Evolutionary conservation across 2,329 filamentous ascomycete genomes (phyloP).

Genomic region (Fusarium longipes): DNA sequence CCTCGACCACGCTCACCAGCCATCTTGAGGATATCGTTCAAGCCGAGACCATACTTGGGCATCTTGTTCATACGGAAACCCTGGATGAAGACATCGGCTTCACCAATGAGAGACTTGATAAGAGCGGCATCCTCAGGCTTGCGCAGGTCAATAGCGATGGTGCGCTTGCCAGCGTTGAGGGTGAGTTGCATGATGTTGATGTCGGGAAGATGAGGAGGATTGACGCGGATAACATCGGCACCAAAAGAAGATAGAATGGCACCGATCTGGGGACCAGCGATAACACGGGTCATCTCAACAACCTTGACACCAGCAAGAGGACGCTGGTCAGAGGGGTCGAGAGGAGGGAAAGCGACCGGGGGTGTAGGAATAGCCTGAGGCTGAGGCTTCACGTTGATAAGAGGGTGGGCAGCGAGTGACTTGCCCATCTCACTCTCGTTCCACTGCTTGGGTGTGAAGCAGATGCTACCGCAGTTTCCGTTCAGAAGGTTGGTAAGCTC

Average conservation of each 20-base stretch:
- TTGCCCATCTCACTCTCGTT: constrained; percentile 29
- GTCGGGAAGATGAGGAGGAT: constrained; percentile 14
- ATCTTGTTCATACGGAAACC: constrained; percentile 30
- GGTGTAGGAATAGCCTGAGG: constrained; percentile 15
- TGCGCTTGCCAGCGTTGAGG: constrained; percentile 23
- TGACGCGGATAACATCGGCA: constrained; percentile 13
- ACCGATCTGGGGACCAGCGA: constrained; percentile 21
- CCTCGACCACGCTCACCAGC: constrained; percentile 59
- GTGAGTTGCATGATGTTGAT: constrained; percentile 26
- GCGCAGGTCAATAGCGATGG: constrained; percentile 18
- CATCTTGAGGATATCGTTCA: constrained; percentile 19
- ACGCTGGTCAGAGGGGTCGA: neutral
- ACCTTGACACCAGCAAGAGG: constrained; percentile 8
- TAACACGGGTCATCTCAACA: constrained; percentile 24
- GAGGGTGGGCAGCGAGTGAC: constrained; percentile 13
- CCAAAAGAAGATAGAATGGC: constrained; percentile 16
- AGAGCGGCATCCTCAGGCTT: constrained; percentile 8
- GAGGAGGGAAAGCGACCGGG: neutral
- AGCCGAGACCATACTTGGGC: constrained; percentile 18
- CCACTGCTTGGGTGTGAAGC: constrained; percentile 24
- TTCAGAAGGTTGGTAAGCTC: constrained; percentile 16
- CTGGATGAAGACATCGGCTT: constrained; percentile 22
- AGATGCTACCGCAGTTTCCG: constrained; percentile 13
- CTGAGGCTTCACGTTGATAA: constrained; percentile 9
- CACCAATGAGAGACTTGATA: constrained; percentile 5